Evolutionary conservation across 495 filamentous ascomycete species (phyloP).

Genomic region (Neurospora sp.): DNA sequence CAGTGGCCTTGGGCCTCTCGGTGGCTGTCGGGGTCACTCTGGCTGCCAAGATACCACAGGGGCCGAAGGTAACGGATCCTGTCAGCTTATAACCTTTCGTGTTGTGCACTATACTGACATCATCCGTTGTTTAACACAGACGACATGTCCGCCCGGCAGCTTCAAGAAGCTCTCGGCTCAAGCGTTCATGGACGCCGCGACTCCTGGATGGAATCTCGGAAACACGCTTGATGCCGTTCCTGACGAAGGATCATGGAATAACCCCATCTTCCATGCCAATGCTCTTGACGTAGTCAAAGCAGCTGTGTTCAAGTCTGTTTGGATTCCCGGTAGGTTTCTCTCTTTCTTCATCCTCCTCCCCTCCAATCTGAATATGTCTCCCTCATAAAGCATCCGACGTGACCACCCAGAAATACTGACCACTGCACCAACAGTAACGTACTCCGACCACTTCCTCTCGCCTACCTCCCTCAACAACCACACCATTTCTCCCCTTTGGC

Average conservation of each 20-base stretch:
- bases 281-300: constrained; percentile 44
- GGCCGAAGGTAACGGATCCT: background rate
- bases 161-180: constrained; percentile 54
- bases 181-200: constrained; percentile 63
- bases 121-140: background rate
- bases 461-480: constrained; percentile 36
- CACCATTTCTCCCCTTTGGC: constrained; percentile 44
- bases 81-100: background rate
- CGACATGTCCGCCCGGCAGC: background rate
- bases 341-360: background rate
- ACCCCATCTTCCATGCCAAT: constrained; percentile 35
- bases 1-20: background rate
- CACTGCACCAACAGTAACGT: constrained; percentile 45
- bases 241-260: constrained; percentile 51
- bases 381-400: background rate
- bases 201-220: constrained; percentile 49
- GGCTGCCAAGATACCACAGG: background rate
- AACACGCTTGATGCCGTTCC: constrained; percentile 52
- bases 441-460: constrained; percentile 44
- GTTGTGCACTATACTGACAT: background rate
- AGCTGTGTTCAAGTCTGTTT: constrained; percentile 48
- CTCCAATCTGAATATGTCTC: background rate
- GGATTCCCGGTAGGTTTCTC: constrained; percentile 39
- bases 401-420: no score
- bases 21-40: background rate